Conservation (phyloP, 495 filamentous ascomycete species). For the Xylaria scruposa region DNA sequence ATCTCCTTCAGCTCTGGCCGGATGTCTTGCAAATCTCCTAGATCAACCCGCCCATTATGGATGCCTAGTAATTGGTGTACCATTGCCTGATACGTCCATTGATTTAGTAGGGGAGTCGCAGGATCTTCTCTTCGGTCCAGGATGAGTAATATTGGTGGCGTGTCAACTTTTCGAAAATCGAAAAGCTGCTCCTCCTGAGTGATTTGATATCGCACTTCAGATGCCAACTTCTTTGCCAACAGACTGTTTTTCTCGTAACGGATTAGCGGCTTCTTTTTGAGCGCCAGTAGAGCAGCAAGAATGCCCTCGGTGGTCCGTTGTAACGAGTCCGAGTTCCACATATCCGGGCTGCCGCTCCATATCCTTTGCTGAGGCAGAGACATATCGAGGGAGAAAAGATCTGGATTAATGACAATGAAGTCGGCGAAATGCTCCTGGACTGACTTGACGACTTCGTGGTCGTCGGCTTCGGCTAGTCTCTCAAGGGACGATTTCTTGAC, state of each 20-base stretch:
- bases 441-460: conserved; percentile 90
- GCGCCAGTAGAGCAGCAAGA: conserved; percentile 78
- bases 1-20: conserved; percentile 93
- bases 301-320: conserved; percentile 85
- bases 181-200: conserved; percentile 97
- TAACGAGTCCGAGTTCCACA: conserved; percentile 88
- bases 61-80: conserved; percentile 96
- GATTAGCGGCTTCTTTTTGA: conserved; percentile 97
- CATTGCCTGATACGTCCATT: conserved; percentile 99
- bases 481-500: conserved; percentile 96
- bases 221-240: conserved; percentile 88
- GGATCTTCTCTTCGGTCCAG: conserved; percentile 94
- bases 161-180: conserved; percentile 95
- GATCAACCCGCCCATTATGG: conserved; percentile 86
- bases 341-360: conserved; percentile 80
- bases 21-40: conserved; percentile 86
- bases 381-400: conserved; percentile 84
- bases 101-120: conserved; percentile 91
- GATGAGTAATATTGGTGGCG: conserved; percentile 88
- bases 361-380: conserved; percentile 76
- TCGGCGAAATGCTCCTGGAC: conserved; percentile 97
- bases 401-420: conserved; percentile 92
- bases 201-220: conserved; percentile 88
- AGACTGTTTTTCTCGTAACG: conserved; percentile 92
- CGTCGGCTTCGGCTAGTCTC: conserved; percentile 94